Conservation (phyloP, 495 filamentous ascomycete species). For the Aspergillus heteromorphus region DNA sequence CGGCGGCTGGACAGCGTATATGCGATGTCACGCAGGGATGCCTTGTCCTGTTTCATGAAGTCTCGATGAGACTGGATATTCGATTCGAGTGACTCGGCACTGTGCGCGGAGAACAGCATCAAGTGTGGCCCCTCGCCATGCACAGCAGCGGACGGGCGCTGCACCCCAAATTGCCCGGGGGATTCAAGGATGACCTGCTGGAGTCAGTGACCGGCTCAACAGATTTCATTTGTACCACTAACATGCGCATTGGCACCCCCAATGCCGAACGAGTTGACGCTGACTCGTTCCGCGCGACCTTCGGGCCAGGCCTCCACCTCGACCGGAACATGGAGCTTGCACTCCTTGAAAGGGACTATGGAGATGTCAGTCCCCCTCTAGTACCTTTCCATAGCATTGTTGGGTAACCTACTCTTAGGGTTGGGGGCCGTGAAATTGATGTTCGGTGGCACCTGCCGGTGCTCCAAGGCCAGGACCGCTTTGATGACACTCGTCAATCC, state of each 20-base stretch:
- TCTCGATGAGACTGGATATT: neutral
- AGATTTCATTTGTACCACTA: neutral
- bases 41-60: neutral
- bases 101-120: conserved; percentile 11
- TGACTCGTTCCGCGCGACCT: conserved; percentile 19
- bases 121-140: neutral
- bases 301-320: conserved; percentile 23
- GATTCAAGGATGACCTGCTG: conserved; percentile 16
- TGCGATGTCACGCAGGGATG: neutral
- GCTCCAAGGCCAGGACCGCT: conserved; percentile 47
- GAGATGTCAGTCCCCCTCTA: neutral
- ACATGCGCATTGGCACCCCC: conserved; percentile 31
- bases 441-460: conserved; percentile 49
- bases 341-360: conserved; percentile 7
- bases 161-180: neutral
- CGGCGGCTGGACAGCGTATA: neutral
- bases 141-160: neutral
- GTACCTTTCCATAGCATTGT: no score
- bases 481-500: conserved; percentile 56
- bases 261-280: conserved; percentile 29
- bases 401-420: conserved; percentile 9
- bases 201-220: neutral
- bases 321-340: conserved; percentile 14
- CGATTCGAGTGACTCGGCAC: neutral
- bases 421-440: conserved; percentile 22